A percentile compares a stretch with the other conserved stretches of the same genome.
These are phyloP conservation scores for Raphanus sativus DNA, from an alignment of 345 rosid genomes.

Conservation along the genomic window DNA sequence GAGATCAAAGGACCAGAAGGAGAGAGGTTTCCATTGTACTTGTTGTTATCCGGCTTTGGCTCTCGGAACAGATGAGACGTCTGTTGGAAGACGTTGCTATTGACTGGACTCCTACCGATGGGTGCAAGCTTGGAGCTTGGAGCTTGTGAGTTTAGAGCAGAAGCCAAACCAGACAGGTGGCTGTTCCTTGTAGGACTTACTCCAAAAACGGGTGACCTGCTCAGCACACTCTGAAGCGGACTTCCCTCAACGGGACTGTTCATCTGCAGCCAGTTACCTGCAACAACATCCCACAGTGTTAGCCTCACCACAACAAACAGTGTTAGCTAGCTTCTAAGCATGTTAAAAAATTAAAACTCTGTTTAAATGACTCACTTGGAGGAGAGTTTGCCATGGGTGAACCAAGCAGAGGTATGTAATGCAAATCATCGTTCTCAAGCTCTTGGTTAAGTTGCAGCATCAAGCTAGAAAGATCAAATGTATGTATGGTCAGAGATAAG, in stretches of 20 bases:
- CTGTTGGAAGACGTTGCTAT: conserved; percentile 44
- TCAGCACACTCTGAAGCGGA: conserved; percentile 48
- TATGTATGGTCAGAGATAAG: conserved; percentile 5
- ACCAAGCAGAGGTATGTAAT: conserved; percentile 55
- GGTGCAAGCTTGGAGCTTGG: conserved; percentile 63
- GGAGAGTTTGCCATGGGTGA: conserved; percentile 68
- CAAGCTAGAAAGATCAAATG: conserved; percentile 46
- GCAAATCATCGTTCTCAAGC: conserved; percentile 63
- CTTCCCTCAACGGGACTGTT: conserved; percentile 64
- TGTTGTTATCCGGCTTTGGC: conserved; percentile 47
- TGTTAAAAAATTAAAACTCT: too few relatives aligned
- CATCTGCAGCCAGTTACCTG: conserved; percentile 69
- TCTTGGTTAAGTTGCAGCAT: conserved; percentile 69
- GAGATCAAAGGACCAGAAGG: conserved; percentile 52
- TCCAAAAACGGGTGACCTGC: conserved; percentile 55
- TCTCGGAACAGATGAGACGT: conserved; percentile 58
- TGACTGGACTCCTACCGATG: conserved; percentile 48
- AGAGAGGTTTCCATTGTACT: conserved; percentile 46
- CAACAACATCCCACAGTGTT: too few relatives aligned
- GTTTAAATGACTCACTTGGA: conserved; percentile 32
- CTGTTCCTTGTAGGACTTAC: conserved; percentile 51
- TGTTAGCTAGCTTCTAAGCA: not conserved
- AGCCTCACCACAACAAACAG: not conserved
- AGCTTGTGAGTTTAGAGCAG: conserved; percentile 53
- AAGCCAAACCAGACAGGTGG: conserved; percentile 64